phyloP scores from a whole-genome alignment of 2,329 filamentous ascomycete species.

The Plectosphaerella sp. region DNA sequence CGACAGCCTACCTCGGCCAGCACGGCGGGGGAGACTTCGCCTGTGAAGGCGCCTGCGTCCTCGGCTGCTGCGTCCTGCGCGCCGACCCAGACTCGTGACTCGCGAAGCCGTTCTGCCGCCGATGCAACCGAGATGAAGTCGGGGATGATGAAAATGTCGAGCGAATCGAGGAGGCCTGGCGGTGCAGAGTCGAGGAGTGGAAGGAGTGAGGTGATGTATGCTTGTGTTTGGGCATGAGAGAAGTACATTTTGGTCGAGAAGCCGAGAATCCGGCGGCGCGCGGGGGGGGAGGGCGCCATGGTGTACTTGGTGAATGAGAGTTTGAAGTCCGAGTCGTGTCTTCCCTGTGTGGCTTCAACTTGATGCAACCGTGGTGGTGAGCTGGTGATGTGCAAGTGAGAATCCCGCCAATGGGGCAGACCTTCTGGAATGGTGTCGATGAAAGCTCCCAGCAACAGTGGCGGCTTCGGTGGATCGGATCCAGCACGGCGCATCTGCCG shows the following conservation, averaged over 20 bases:
- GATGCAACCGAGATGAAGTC: slow-evolving; percentile 67
- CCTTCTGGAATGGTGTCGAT: no score
- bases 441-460: no score
- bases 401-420: no score
- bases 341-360: neutral
- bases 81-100: slow-evolving; percentile 54
- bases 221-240: slow-evolving; percentile 56
- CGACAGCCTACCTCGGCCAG: slow-evolving; percentile 63
- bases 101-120: slow-evolving; percentile 41
- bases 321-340: neutral
- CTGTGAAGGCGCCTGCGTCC: slow-evolving; percentile 69
- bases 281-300: slow-evolving; percentile 3
- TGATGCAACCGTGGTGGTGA: no score
- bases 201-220: slow-evolving; percentile 49
- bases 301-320: neutral
- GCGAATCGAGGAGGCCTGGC: slow-evolving; percentile 23
- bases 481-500: no score
- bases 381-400: no score
- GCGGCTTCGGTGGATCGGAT: no score
- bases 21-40: slow-evolving; percentile 67
- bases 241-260: slow-evolving; percentile 82
- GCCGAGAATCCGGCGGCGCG: slow-evolving; percentile 58
- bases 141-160: slow-evolving; percentile 74
- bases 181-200: slow-evolving; percentile 35
- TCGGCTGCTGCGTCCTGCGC: slow-evolving; percentile 74